Evolutionary conservation across 2,329 filamentous ascomycete species (phyloP), one percentile per base, ranked within the genome.

Genomic region (Colletotrichum echinochloae): DNA sequence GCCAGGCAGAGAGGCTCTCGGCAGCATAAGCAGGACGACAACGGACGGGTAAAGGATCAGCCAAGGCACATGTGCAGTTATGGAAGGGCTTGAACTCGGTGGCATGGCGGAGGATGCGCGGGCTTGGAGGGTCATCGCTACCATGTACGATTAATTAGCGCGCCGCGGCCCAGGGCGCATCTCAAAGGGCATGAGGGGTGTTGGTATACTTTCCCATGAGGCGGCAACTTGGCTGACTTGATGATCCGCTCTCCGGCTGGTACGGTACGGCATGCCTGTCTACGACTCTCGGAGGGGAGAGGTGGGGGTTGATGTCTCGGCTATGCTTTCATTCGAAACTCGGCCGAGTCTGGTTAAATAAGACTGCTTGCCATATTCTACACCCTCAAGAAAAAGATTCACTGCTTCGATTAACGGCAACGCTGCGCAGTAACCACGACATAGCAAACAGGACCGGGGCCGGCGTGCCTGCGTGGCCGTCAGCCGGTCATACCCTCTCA

Each of bases 1-100:
- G 62, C 41, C 39, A 65, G 35, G 26, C 35, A 8, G 44, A n/a
- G 44, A 46, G 33, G 8, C 44, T 18, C 66, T 72, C n/a, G 66
- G 65, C 69, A 30, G 48, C 60, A 23, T 52, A 18, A 46, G 55
- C 35, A 39, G 33, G 33, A 61, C 33, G 37, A 28, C 41, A 33
- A 33, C n/a, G 14, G 23, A 28, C 11, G n/a, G 6, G 18, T 2
- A 16, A 44, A 54, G 12, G 12, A 23, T 20, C 7, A 18, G n/a
- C n/a, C 16, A 11, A 16, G 18, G 3, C 9, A n/a, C 2, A 14
- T 28, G 18, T 5, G 16, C 49, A 11, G 9, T n/a, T 14, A 30
- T 16, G 26, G 26, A 37, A 52, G 18, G 35, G 52, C 18, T 65
- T 9, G 20, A 33, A 37, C 30, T 60, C 12, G 37, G 49, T 46